Percentiles rank a stretch among this genome's conserved stretches.
Conservation (phyloP, 2,329 filamentous ascomycete genomes). For the Rasamsonia emersonii region DNA sequence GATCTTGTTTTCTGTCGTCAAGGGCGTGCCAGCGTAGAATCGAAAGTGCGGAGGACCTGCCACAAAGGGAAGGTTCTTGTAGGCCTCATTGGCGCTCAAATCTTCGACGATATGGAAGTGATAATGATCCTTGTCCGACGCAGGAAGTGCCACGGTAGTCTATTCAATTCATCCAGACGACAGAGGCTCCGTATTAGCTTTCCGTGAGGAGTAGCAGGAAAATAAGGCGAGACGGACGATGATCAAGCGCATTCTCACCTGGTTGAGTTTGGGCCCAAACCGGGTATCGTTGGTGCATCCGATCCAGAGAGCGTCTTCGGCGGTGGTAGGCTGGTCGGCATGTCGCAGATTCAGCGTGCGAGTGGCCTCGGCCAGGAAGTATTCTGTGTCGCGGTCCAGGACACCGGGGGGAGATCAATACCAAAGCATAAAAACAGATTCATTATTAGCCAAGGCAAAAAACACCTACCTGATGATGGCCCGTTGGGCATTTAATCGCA, state of each 20-base stretch:
- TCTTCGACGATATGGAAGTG: conserved; percentile 31
- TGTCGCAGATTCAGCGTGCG: conserved; percentile 32
- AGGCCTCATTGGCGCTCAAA: conserved; percentile 29
- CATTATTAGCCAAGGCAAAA: background rate
- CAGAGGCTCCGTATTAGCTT: background rate
- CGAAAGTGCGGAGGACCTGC: conserved; percentile 24
- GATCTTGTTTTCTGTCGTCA: conserved; percentile 49
- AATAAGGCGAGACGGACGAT: conserved; percentile 4
- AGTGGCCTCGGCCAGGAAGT: conserved; percentile 45
- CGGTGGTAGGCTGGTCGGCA: conserved; percentile 20
- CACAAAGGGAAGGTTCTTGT: conserved; percentile 29
- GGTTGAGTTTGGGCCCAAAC: conserved; percentile 23
- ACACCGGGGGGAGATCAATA: conserved; percentile 19
- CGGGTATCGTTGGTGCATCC: conserved; percentile 24
- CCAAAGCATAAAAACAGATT: background rate
- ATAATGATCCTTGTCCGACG: conserved; percentile 17
- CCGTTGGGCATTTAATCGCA: conserved; percentile 27
- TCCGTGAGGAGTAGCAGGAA: conserved; percentile 2
- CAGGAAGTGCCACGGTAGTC: conserved; percentile 26
- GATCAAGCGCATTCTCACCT: conserved; percentile 16
- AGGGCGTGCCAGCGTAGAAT: conserved; percentile 54
- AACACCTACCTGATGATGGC: conserved; percentile 27
- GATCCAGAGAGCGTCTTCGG: conserved; percentile 21
- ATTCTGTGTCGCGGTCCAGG: conserved; percentile 41
- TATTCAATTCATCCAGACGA: conserved; percentile 7